Evolutionary conservation across 192 early-diverging fungal genomes (phyloP).

Genomic region (Phycomyces blakesleeanus): DNA sequence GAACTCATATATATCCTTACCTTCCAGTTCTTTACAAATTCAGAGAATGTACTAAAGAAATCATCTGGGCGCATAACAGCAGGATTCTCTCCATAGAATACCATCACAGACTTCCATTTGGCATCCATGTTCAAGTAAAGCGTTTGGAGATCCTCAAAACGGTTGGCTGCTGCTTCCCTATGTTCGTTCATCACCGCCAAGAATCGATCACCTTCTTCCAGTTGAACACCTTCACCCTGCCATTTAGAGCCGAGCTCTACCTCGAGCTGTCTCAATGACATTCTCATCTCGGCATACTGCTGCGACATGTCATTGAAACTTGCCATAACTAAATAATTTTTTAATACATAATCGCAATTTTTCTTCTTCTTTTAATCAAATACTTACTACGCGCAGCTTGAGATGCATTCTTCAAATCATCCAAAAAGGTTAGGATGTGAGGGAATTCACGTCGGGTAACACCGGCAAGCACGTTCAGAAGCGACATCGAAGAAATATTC

Average conservation of each 20-base stretch:
- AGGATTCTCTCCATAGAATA: conserved; percentile 72
- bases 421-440: conserved; percentile 51
- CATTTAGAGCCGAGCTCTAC: conserved; percentile 39
- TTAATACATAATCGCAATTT: too few relatives aligned
- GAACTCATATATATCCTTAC: conserved; percentile 18
- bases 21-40: conserved; percentile 65
- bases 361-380: too few relatives aligned
- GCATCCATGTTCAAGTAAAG: conserved; percentile 67
- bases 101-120: conserved; percentile 61
- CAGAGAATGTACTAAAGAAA: conserved; percentile 77
- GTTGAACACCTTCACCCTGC: conserved; percentile 29
- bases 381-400: conserved; percentile 54
- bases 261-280: conserved; percentile 41
- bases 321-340: conserved; percentile 16
- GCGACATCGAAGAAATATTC: conserved; percentile 56
- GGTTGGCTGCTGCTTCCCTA: conserved; percentile 50
- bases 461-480: conserved; percentile 69
- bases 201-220: conserved; percentile 61
- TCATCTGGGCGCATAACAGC: conserved; percentile 68
- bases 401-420: conserved; percentile 64
- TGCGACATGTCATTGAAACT: conserved; percentile 33
- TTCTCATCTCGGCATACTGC: conserved; percentile 31
- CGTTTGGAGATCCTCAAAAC: conserved; percentile 53
- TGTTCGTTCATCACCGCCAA: conserved; percentile 60
- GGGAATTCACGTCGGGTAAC: conserved; percentile 62